phyloP scores from a whole-genome alignment of 2,329 filamentous ascomycete genomes.

The Zasmidium angulare region DNA sequence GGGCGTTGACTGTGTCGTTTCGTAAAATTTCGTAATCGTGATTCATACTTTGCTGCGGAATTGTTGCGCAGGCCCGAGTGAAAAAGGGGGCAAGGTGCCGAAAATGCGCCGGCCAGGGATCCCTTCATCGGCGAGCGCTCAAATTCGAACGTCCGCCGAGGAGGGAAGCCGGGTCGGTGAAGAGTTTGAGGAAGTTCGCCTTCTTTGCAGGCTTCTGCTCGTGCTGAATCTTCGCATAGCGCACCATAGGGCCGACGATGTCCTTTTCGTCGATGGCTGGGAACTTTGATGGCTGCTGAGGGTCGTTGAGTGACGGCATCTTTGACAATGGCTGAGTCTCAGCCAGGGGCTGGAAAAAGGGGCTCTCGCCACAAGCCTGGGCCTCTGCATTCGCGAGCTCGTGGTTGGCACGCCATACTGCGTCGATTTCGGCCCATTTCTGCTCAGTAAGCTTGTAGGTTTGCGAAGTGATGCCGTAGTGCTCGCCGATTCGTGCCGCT shows the following conservation, averaged over 20 bases:
- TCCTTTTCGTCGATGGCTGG: constrained; percentile 85
- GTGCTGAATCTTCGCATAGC: constrained; percentile 37
- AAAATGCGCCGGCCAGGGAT: not conserved
- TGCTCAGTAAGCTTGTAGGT: constrained; percentile 81
- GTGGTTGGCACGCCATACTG: constrained; percentile 69
- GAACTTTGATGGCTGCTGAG: constrained; percentile 74
- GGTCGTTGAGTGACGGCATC: constrained; percentile 68
- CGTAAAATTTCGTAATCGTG: constrained; percentile 11
- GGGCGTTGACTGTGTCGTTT: constrained; percentile 1
- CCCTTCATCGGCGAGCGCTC: constrained; percentile 17
- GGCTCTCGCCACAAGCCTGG: constrained; percentile 40
- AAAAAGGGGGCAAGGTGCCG: too few relatives aligned
- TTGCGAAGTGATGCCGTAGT: constrained; percentile 86
- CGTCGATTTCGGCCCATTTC: constrained; percentile 83
- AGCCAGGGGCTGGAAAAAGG: constrained; percentile 40
- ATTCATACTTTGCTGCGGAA: constrained; percentile 4
- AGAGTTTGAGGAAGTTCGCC: constrained; percentile 34
- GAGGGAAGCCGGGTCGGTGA: constrained; percentile 34
- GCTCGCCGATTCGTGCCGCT: constrained; percentile 80
- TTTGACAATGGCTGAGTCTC: constrained; percentile 59
- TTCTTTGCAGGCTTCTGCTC: constrained; percentile 28
- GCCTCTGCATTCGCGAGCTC: constrained; percentile 54
- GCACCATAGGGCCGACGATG: constrained; percentile 89
- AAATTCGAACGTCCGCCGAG: constrained; percentile 23
- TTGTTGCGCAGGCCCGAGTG: too few relatives aligned